A percentile compares a stretch with the other conserved stretches of the same genome.
Conservation (phyloP, 192 early-diverging fungal species). For the Chytriomyces hyalinus region DNA sequence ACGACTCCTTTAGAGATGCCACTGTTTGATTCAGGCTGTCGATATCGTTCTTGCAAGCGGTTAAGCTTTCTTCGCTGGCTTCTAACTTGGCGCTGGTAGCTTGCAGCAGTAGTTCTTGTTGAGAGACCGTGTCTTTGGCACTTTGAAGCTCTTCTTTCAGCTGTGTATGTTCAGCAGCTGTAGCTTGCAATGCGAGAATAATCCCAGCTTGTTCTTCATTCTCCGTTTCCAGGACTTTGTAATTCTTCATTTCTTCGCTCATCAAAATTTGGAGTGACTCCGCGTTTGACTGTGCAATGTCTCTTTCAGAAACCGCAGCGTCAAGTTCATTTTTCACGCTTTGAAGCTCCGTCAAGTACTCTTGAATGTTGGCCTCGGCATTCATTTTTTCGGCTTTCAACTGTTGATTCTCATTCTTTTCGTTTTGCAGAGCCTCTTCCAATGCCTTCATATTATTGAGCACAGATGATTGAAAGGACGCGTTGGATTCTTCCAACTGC, state of each 20-base stretch:
- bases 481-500: background rate
- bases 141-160: background rate
- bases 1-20: no score
- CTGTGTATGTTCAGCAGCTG: background rate
- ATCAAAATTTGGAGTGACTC: background rate
- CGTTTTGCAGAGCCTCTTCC: background rate
- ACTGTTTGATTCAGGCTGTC: no score
- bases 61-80: no score
- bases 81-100: no score
- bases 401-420: background rate
- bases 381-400: background rate
- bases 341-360: background rate
- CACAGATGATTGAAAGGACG: background rate
- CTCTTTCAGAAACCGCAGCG: background rate
- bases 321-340: background rate
- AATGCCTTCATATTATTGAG: slow-evolving; percentile 6
- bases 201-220: no score
- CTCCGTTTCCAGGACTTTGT: no score
- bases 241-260: no score
- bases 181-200: no score
- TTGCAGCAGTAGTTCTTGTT: no score
- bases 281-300: background rate
- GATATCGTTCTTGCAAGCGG: no score
- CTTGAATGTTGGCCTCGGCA: background rate
- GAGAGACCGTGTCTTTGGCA: background rate